Conservation (phyloP, 192 early-diverging fungal species). For the Podila verticillata region DNA sequence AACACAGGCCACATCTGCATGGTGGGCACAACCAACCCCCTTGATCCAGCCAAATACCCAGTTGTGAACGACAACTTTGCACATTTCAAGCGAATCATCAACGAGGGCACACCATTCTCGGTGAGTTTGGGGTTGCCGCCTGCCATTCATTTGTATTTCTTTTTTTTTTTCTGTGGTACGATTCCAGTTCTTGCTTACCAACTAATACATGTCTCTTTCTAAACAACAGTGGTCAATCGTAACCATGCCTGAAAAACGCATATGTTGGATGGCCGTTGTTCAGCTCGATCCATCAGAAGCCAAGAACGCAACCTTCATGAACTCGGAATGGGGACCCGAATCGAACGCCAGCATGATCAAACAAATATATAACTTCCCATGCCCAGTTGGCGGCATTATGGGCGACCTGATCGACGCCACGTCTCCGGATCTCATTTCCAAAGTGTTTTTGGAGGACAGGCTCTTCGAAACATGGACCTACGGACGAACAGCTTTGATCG, state of each 20-base stretch:
- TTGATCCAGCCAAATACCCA: background rate
- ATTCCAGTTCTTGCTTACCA: too few relatives aligned
- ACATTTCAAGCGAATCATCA: background rate
- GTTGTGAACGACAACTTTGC: background rate
- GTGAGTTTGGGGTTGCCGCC: background rate
- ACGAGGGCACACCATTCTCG: background rate
- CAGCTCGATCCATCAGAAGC: background rate
- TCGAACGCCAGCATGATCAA: background rate
- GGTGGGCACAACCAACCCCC: background rate
- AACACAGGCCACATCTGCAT: background rate
- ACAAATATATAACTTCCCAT: background rate
- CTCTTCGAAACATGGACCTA: background rate
- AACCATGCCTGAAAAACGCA: background rate
- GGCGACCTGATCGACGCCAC: slow-evolving; percentile 1
- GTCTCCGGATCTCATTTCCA: background rate
- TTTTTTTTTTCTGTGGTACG: background rate
- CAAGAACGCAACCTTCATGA: background rate
- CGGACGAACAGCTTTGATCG: background rate
- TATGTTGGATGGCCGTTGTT: background rate
- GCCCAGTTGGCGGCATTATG: background rate
- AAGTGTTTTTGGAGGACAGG: slow-evolving; percentile 1
- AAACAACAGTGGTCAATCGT: background rate
- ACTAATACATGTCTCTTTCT: background rate
- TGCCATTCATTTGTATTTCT: background rate
- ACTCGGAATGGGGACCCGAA: slow-evolving; percentile 1